These are phyloP conservation scores for Xylariaceae sp. DNA, from an alignment of 2,329 filamentous ascomycete genomes.

Conservation along the genomic window DNA sequence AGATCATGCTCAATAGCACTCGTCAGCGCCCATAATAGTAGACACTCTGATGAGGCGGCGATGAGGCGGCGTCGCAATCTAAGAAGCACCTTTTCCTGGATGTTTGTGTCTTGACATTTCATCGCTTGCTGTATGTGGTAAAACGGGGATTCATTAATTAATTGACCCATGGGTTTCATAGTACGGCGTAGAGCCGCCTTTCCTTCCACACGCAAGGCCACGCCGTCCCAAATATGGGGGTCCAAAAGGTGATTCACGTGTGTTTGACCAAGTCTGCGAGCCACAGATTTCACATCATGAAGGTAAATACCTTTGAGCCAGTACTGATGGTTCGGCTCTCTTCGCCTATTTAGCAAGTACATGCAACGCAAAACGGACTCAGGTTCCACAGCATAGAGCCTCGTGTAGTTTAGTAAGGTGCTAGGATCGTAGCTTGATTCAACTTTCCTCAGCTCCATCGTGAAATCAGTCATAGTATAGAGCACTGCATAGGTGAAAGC, in stretches of 20 bases:
- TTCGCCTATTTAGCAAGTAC: neutral
- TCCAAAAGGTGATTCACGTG: neutral
- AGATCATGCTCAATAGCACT: neutral
- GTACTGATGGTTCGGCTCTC: neutral
- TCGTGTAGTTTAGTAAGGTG: neutral
- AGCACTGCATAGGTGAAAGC: neutral
- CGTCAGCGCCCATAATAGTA: neutral
- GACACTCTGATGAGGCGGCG: neutral
- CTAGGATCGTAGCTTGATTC: neutral
- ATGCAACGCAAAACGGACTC: neutral
- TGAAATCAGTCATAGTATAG: neutral
- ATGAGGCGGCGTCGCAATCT: neutral
- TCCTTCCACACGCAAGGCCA: neutral
- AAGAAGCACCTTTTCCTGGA: neutral
- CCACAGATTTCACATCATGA: neutral
- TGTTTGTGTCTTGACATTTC: neutral
- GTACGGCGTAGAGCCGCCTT: neutral
- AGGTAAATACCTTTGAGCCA: neutral
- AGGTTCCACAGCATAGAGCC: neutral
- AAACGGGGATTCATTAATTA: neutral
- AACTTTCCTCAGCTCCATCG: neutral
- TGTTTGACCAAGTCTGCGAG: neutral
- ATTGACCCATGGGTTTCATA: neutral
- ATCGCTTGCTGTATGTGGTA: neutral
- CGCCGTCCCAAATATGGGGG: neutral